A percentile compares a stretch with the other conserved stretches of the same genome.
Conservation (phyloP, 2,329 filamentous ascomycete genomes). For the Fusarium nematophilum region DNA sequence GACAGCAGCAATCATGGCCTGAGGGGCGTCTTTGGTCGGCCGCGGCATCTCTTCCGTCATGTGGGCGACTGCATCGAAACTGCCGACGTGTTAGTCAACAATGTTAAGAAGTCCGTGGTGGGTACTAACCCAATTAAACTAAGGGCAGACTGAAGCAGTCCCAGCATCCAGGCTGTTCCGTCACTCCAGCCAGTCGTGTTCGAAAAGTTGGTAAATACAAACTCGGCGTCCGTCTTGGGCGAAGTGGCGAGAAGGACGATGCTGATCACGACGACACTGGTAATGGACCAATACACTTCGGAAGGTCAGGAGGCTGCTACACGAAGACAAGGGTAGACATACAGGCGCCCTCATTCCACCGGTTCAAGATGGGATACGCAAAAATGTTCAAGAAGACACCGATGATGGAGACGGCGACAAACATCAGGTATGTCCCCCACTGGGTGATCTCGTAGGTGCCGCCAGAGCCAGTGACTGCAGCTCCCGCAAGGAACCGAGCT, state of each 20-base stretch:
- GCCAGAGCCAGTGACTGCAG: slow-evolving; percentile 53
- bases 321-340: slow-evolving; percentile 1
- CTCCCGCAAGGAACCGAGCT: slow-evolving; percentile 58
- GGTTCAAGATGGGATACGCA: slow-evolving; percentile 54
- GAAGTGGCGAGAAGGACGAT: slow-evolving; percentile 55
- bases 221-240: slow-evolving; percentile 54
- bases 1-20: slow-evolving; percentile 54
- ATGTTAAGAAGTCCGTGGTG: rapidly evolving
- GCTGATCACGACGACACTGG: slow-evolving; percentile 55
- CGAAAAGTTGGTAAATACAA: slow-evolving; percentile 58
- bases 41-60: slow-evolving; percentile 60
- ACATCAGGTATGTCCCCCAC: slow-evolving; percentile 57
- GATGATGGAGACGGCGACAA: slow-evolving; percentile 45
- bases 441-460: slow-evolving; percentile 52
- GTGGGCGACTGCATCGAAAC: slow-evolving; percentile 58
- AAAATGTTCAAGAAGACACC: slow-evolving; percentile 52
- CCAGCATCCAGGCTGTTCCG: slow-evolving; percentile 60
- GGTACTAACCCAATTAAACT: slow-evolving; percentile 45
- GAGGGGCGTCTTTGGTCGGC: slow-evolving; percentile 53
- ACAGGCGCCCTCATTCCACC: slow-evolving; percentile 56
- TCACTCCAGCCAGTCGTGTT: slow-evolving; percentile 60
- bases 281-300: slow-evolving; percentile 54
- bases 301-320: neutral
- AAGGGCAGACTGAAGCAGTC: slow-evolving; percentile 54
- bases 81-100: neutral